A percentile compares a stretch with the other conserved stretches of the same genome.
These are phyloP conservation scores for Cubamyces sp. DNA, from an alignment of 768 basidiomycete genomes.

Conservation along the genomic window DNA sequence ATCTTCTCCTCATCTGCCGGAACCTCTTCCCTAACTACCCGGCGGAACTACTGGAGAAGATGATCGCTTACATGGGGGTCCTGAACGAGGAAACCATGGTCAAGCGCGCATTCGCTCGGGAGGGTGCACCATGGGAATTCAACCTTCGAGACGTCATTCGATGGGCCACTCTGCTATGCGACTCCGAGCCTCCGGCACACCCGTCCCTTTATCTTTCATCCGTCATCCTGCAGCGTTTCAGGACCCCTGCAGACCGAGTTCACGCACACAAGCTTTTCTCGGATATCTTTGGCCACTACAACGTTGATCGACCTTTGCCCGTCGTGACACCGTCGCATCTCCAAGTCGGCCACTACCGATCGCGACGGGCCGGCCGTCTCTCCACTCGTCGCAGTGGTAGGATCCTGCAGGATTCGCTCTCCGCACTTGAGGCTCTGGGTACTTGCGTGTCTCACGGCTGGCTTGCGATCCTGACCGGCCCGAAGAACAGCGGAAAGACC, in stretches of 20 bases:
- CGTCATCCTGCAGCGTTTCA: constrained; percentile 87
- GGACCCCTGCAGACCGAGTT: constrained; percentile 66
- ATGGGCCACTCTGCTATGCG: constrained; percentile 69
- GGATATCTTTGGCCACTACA: constrained; percentile 46
- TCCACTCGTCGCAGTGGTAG: constrained; percentile 47
- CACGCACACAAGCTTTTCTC: constrained; percentile 59
- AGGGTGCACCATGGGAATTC: constrained; percentile 96
- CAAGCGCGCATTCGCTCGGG: constrained; percentile 68
- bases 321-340: constrained; percentile 52
- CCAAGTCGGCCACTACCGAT: constrained; percentile 68
- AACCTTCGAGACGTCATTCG: constrained; percentile 93
- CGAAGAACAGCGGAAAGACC: constrained; percentile 78
- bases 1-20: constrained; percentile 78
- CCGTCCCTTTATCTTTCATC: constrained; percentile 68
- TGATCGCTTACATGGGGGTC: constrained; percentile 82
- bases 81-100: constrained; percentile 70
- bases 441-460: constrained; percentile 76
- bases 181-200: constrained; percentile 40
- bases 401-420: constrained; percentile 64
- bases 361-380: constrained; percentile 39
- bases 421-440: constrained; percentile 74
- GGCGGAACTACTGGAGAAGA: constrained; percentile 56
- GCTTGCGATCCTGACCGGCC: constrained; percentile 88
- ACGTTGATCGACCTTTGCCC: constrained; percentile 22
- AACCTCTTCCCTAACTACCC: constrained; percentile 70